A percentile compares a stretch with the other conserved stretches of the same genome.
Conservation (phyloP, 495 filamentous ascomycete species). For the Neurospora hispaniola region DNA sequence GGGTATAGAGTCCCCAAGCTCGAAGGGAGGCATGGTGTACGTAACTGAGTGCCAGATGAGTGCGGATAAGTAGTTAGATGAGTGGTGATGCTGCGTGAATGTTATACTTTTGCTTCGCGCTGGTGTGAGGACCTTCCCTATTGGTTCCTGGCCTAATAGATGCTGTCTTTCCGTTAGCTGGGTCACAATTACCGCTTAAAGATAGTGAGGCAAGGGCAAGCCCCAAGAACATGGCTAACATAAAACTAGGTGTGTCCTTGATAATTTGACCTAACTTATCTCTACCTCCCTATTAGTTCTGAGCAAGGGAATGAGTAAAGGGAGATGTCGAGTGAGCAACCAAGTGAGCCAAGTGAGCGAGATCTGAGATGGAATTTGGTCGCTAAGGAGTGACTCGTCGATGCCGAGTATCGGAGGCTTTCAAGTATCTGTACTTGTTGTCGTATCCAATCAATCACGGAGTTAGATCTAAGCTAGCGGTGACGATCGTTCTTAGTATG, state of each 20-base stretch:
- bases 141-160: not conserved
- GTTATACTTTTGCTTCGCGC: not conserved
- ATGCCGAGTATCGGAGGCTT: not conserved
- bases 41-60: not conserved
- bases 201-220: not conserved
- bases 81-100: not conserved
- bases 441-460: not conserved
- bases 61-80: not conserved
- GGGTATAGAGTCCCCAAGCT: conserved; percentile 48
- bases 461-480: not conserved
- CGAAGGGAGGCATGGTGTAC: conserved; percentile 27
- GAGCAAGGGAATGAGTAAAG: not conserved
- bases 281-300: not conserved
- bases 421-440: not conserved
- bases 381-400: not conserved
- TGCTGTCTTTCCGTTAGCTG: not conserved
- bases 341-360: not conserved
- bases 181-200: not conserved
- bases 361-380: not conserved
- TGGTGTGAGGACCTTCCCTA: not conserved
- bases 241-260: not conserved
- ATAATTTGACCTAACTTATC: not conserved
- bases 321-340: not conserved
- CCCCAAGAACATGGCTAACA: not conserved
- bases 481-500: not conserved